These are phyloP conservation scores for Spirogloea muscicola DNA, from an alignment of 139 green algal genomes.

Conservation along the genomic window DNA sequence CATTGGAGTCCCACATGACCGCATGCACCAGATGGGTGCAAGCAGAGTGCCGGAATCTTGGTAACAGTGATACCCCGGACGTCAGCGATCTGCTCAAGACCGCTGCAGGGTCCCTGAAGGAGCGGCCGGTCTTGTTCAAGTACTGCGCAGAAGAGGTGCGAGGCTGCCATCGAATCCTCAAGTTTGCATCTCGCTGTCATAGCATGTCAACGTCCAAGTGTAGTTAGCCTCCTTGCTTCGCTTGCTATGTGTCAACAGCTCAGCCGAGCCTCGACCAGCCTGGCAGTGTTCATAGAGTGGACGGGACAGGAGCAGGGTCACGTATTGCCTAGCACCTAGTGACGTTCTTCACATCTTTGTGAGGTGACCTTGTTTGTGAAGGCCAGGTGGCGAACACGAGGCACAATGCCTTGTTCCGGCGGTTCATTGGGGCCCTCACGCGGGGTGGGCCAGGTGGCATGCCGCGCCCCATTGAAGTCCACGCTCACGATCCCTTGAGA, in stretches of 20 bases:
- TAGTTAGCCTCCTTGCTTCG: no score
- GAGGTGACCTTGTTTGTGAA: no score
- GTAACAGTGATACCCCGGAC: slow-evolving; percentile 81
- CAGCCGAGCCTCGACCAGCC: no score
- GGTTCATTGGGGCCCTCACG: slow-evolving; percentile 83
- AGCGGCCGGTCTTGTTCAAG: slow-evolving; percentile 85
- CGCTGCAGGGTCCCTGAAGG: slow-evolving; percentile 71
- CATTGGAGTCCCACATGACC: no score
- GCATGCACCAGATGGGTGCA: slow-evolving; percentile 84
- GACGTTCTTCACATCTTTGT: no score
- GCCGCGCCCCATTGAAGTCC: slow-evolving; percentile 91
- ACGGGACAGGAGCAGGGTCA: no score
- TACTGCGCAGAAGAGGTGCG: slow-evolving; percentile 94
- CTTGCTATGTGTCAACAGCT: no score
- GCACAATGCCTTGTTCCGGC: slow-evolving; percentile 89
- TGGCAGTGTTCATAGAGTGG: no score
- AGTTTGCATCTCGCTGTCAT: no score
- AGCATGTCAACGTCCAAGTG: no score
- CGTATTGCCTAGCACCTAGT: no score
- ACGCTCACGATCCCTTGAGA: slow-evolving; percentile 83
- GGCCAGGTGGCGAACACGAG: slow-evolving; percentile 68
- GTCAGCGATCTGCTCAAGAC: slow-evolving; percentile 70
- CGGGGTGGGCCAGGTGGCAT: slow-evolving; percentile 72
- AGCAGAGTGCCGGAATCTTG: slow-evolving; percentile 77
- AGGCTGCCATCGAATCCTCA: no score